A percentile compares a stretch with the other conserved stretches of the same genome.
Conservation (phyloP, 108 stramenopile species). For the Schizochytrium sp. region DNA sequence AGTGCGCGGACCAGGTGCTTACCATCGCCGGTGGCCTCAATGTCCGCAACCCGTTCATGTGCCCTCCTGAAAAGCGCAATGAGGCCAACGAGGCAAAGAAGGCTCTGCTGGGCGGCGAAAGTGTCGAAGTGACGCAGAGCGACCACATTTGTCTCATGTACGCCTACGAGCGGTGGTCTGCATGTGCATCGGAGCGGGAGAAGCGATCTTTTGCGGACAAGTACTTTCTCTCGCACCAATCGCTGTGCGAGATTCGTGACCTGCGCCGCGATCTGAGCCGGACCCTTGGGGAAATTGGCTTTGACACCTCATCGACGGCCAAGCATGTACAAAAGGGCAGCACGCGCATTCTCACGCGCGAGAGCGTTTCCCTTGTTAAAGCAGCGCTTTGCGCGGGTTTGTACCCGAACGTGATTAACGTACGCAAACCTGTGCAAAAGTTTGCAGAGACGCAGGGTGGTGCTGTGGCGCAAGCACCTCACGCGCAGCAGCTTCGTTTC, state of each 20-base stretch:
- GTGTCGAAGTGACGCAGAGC: constrained; percentile 28
- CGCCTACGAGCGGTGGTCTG: constrained; percentile 28
- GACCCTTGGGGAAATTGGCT: constrained; percentile 18
- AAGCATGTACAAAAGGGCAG: background rate
- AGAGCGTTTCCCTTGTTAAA: constrained; percentile 28
- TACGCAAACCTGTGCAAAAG: background rate
- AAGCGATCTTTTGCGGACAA: constrained; percentile 24
- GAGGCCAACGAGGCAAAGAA: constrained; percentile 37
- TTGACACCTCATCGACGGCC: constrained; percentile 5
- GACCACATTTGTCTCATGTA: constrained; percentile 44
- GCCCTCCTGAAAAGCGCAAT: constrained; percentile 34
- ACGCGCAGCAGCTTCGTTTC: background rate
- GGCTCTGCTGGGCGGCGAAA: background rate
- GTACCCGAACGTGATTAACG: constrained; percentile 44
- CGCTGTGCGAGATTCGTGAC: constrained; percentile 35
- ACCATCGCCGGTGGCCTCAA: constrained; percentile 26
- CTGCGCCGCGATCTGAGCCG: background rate
- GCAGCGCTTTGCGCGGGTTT: constrained; percentile 42
- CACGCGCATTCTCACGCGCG: background rate
- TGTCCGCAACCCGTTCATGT: constrained; percentile 35
- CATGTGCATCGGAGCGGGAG: background rate
- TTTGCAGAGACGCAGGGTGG: background rate
- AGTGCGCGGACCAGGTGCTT: constrained; percentile 30
- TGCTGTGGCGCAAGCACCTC: background rate
- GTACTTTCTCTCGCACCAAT: constrained; percentile 29